Conservation (phyloP, 2,329 filamentous ascomycete species). For the Capronia coronata region DNA sequence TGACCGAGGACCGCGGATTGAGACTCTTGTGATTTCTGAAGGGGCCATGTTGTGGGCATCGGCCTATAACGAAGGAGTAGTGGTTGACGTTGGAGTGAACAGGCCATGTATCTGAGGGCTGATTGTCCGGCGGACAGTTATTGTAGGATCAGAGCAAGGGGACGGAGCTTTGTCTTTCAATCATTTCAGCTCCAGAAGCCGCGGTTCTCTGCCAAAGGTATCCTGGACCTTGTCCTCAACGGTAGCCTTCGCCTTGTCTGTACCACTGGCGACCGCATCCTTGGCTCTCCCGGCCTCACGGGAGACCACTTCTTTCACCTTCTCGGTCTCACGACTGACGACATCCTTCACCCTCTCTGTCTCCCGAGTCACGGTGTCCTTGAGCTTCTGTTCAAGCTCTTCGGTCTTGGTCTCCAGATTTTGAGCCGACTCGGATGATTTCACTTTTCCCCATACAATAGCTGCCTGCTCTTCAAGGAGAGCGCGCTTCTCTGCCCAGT, state of each 20-base stretch:
- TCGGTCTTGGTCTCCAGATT: constrained; percentile 18
- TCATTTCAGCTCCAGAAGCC: constrained; percentile 21
- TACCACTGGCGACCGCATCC: background rate
- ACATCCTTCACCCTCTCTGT: constrained; percentile 8
- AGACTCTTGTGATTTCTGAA: no score
- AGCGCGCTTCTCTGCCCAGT: constrained; percentile 45
- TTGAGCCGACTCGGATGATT: constrained; percentile 13
- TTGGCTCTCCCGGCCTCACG: background rate
- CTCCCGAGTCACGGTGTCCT: constrained; percentile 9
- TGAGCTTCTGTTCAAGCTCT: constrained; percentile 12
- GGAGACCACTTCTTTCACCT: constrained; percentile 4
- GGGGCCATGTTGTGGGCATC: no score
- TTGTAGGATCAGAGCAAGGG: no score
- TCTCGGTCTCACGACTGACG: background rate
- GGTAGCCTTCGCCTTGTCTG: background rate
- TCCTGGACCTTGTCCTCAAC: constrained; percentile 7
- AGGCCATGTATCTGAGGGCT: no score
- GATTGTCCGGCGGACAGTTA: no score
- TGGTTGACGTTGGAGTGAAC: no score
- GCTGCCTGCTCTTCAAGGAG: constrained; percentile 20
- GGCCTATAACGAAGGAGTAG: no score
- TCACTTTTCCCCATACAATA: constrained; percentile 15
- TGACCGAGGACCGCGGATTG: no score
- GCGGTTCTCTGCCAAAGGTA: constrained; percentile 7
- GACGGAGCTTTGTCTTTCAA: background rate